Conservation (phyloP, 192 early-diverging fungal genomes). For the Spizellomyces sp. region DNA sequence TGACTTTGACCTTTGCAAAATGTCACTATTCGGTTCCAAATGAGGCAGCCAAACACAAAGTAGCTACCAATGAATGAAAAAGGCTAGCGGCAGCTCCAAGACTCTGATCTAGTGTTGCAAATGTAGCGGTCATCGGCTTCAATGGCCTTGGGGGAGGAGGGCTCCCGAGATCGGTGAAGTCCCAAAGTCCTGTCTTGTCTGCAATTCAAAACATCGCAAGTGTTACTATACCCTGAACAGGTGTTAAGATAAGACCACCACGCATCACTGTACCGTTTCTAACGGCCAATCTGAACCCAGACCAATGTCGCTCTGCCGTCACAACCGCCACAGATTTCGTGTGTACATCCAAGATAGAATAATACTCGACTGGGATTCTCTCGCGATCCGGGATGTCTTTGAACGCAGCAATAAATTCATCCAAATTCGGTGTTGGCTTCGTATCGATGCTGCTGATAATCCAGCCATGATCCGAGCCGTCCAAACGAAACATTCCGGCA, state of each 20-base stretch:
- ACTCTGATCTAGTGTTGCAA: conserved; percentile 68
- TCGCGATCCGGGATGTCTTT: conserved; percentile 72
- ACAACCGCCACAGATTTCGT: conserved; percentile 81
- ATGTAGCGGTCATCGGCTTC: conserved; percentile 69
- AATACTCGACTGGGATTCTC: conserved; percentile 80
- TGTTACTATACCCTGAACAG: no score
- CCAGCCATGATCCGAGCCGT: conserved; percentile 71
- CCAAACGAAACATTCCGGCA: conserved; percentile 68
- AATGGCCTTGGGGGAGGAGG: conserved; percentile 63
- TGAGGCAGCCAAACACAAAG: background rate
- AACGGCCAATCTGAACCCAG: conserved; percentile 72
- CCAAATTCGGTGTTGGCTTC: conserved; percentile 70
- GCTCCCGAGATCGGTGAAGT: conserved; percentile 65
- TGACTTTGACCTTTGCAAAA: conserved; percentile 55
- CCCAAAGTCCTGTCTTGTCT: conserved; percentile 77
- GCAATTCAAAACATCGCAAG: conserved; percentile 13
- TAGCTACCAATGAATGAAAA: conserved; percentile 71
- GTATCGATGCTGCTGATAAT: conserved; percentile 77
- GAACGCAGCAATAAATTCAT: conserved; percentile 77
- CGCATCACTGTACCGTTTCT: conserved; percentile 55
- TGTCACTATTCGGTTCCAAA: background rate
- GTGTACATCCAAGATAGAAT: conserved; percentile 78
- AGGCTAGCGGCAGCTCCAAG: conserved; percentile 72
- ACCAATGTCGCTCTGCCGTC: conserved; percentile 87
- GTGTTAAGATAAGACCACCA: background rate